Evolutionary conservation across 345 rosid species (phyloP).

Genomic region (Toxicodendron radicans): DNA sequence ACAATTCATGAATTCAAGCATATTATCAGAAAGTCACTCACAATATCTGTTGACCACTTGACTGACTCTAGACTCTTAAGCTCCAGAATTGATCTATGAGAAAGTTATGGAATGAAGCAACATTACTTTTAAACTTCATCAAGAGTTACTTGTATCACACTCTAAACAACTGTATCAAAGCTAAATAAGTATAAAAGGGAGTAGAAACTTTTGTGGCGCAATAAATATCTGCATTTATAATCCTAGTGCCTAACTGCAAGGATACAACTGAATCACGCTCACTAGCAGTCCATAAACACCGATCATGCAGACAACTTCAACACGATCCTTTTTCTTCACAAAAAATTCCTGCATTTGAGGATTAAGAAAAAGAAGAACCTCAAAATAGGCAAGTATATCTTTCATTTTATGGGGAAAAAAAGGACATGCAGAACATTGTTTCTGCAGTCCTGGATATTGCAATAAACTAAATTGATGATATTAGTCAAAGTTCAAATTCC

Average conservation of each 20-base stretch:
- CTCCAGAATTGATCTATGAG: constrained; percentile 48
- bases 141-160: background rate
- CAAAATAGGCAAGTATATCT: background rate
- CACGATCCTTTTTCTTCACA: constrained; percentile 49
- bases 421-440: no score
- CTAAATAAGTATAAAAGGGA: background rate
- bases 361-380: background rate
- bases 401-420: no score
- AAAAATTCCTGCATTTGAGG: constrained; percentile 50
- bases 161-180: background rate
- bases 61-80: constrained; percentile 42
- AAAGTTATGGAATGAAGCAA: constrained; percentile 29
- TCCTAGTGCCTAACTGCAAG: constrained; percentile 9
- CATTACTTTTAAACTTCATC: background rate
- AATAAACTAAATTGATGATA: background rate
- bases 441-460: no score
- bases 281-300: constrained; percentile 49
- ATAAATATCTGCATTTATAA: background rate
- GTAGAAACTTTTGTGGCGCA: background rate
- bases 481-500: background rate
- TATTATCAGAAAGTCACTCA: constrained; percentile 28
- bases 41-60: constrained; percentile 45
- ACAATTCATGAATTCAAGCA: background rate
- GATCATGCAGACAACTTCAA: constrained; percentile 56
- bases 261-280: constrained; percentile 51